Conservation (phyloP, 2,329 filamentous ascomycete species). For the Pyrenochaeta sp. region DNA sequence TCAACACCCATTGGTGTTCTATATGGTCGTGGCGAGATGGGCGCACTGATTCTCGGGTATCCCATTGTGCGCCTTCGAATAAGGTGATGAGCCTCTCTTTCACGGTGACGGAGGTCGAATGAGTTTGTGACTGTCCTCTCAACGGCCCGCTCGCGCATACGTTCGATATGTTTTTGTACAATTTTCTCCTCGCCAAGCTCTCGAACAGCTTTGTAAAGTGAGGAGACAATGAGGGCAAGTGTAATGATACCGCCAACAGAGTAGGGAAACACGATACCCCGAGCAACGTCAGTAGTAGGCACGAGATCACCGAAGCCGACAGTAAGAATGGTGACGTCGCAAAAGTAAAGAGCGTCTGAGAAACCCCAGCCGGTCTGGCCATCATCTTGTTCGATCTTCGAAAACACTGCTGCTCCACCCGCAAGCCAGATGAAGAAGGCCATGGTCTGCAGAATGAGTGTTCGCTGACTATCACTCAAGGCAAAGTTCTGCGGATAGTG, state of each 20-base stretch:
- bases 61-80: slow-evolving; percentile 24
- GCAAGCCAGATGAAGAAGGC: slow-evolving; percentile 82
- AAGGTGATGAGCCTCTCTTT: slow-evolving; percentile 32
- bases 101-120: slow-evolving; percentile 54
- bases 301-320: slow-evolving; percentile 62
- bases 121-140: slow-evolving; percentile 62
- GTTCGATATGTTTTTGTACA: slow-evolving; percentile 65
- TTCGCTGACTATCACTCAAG: slow-evolving; percentile 81
- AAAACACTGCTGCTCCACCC: slow-evolving; percentile 78
- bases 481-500: slow-evolving; percentile 82
- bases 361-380: slow-evolving; percentile 68
- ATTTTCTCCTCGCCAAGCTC: slow-evolving; percentile 70
- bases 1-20: slow-evolving; percentile 31
- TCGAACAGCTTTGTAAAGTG: slow-evolving; percentile 72
- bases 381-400: slow-evolving; percentile 64
- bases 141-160: slow-evolving; percentile 62
- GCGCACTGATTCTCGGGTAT: slow-evolving; percentile 34
- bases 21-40: slow-evolving; percentile 27
- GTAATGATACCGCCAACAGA: slow-evolving; percentile 84
- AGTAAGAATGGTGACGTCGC: slow-evolving; percentile 52
- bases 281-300: slow-evolving; percentile 63
- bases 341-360: slow-evolving; percentile 68
- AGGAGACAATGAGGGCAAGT: slow-evolving; percentile 81
- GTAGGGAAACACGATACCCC: slow-evolving; percentile 81
- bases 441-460: slow-evolving; percentile 89